Conservation (phyloP, 257 asterid genomes). For the Forsythia viridissima region DNA sequence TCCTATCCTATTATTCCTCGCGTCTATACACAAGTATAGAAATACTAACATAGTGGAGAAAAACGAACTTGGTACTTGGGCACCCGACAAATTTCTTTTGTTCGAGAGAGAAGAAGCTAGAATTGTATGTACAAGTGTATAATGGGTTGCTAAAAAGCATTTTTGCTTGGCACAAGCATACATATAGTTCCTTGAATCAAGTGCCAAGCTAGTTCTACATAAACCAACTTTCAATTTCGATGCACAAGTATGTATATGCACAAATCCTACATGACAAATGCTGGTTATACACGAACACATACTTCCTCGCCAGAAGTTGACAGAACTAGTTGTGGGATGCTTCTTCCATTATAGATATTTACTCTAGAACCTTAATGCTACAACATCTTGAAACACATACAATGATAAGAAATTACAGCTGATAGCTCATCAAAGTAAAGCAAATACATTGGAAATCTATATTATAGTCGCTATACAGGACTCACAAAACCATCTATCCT, state of each 20-base stretch:
- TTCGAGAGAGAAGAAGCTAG: neutral
- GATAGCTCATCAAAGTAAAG: neutral
- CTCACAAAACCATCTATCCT: neutral
- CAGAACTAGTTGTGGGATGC: too few relatives aligned
- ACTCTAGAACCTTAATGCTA: neutral
- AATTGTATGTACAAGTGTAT: neutral
- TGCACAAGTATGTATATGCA: too few relatives aligned
- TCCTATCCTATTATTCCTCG: neutral
- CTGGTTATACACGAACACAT: neutral
- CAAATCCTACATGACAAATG: too few relatives aligned
- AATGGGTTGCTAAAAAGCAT: neutral
- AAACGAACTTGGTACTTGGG: neutral
- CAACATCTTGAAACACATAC: conserved; percentile 9
- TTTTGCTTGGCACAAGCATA: neutral
- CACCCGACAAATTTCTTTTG: neutral
- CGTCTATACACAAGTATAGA: neutral
- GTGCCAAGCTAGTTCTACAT: too few relatives aligned
- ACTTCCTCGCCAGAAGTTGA: neutral
- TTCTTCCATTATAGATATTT: neutral
- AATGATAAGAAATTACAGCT: conserved; percentile 1
- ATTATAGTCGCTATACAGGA: neutral
- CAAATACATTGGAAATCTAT: neutral
- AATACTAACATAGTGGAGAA: neutral
- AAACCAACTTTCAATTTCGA: too few relatives aligned
- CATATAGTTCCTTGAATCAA: too few relatives aligned